A percentile compares a stretch with the other conserved stretches of the same genome.
phyloP scores from a whole-genome alignment of 1,139 yeast genomes.

The Kodamaea anthophila region DNA sequence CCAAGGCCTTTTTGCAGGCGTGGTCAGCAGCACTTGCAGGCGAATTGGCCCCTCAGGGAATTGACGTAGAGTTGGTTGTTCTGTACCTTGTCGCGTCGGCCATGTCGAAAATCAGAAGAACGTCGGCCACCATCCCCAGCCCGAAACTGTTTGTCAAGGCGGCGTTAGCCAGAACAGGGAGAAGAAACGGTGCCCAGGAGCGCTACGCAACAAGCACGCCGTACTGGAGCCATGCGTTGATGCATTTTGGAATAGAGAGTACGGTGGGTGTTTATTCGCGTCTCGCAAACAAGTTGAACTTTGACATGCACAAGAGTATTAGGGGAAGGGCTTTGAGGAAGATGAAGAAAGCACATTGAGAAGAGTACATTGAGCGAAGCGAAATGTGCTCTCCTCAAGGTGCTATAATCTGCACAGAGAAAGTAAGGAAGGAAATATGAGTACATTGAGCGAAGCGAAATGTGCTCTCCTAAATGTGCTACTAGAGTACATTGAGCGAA shows the following conservation, averaged over 20 bases:
- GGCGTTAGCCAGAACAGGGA: slow-evolving; percentile 64
- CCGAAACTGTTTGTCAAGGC: slow-evolving; percentile 74
- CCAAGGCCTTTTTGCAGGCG: slow-evolving; percentile 88
- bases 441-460: too few relatives aligned
- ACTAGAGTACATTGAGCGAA: too few relatives aligned
- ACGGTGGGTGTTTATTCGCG: slow-evolving; percentile 77
- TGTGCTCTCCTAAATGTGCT: too few relatives aligned
- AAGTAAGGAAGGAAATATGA: not conserved
- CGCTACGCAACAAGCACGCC: slow-evolving; percentile 86
- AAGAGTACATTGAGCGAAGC: too few relatives aligned
- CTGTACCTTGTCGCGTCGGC: slow-evolving; percentile 94
- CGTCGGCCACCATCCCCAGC: slow-evolving; percentile 73
- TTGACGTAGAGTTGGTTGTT: slow-evolving; percentile 81
- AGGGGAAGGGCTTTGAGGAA: slow-evolving; percentile 78
- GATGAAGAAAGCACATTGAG: too few relatives aligned
- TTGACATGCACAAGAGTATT: slow-evolving; percentile 71
- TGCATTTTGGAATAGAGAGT: slow-evolving; percentile 79
- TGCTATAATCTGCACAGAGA: too few relatives aligned
- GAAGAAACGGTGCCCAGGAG: slow-evolving; percentile 89
- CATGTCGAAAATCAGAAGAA: slow-evolving; percentile 85
- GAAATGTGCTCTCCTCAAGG: too few relatives aligned
- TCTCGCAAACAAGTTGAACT: slow-evolving; percentile 62
- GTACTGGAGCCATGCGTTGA: slow-evolving; percentile 87
- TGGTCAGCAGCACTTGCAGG: slow-evolving; percentile 93
- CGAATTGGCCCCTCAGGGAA: slow-evolving; percentile 59